Evolutionary conservation across 345 rosid species (phyloP), one percentile per base, ranked within the genome.

Genomic region (Clausena lansium): DNA sequence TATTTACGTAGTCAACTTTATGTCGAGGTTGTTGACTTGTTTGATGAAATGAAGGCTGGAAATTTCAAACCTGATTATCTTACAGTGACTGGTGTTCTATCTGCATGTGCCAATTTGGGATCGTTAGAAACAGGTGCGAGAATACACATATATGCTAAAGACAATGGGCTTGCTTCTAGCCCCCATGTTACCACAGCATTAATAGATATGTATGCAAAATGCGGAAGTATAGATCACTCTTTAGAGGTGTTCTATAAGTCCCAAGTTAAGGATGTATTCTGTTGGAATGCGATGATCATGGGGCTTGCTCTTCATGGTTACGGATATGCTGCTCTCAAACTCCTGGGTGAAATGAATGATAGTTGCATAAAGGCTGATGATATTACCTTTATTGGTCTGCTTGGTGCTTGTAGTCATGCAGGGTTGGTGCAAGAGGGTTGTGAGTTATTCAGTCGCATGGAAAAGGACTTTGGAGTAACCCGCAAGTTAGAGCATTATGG

Each of bases 401-500:
- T 83, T 36, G 60, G 73, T 45, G 85, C 85, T 55, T 83, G 82
- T 41, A 76, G 82, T 74, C 80, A 83, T 63, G 70, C 75, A 36
- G 83, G 83, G 5, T 77, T 83, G 63, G 80, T 79, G n/a, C 69
- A 73, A 68, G 76, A 83, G 57, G 85, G 83, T 27, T 76, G 76
- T 36, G 32, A 60, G 11, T 41, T 79, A 13, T 79, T 83, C 41
- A 10, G 52, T 54, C 38, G 63, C 32, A 79, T 83, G 85, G 33
- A 79, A 59, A 30, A 59, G 25, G 80, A 79, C 9, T 83, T 67
- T 55, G 80, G 69, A 9, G 61, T 83, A 41, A 66, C 78, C 25
- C 78, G 76, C 32, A 79, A 79, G 54, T 22, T 76, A 20, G 85
- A 83, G 83, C 85, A 79, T 39, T 76, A 79, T 6, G 81, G 85